These are phyloP conservation scores for Amylostereum chailletii DNA, from an alignment of 1,284 basidiomycete genomes.

Conservation along the genomic window DNA sequence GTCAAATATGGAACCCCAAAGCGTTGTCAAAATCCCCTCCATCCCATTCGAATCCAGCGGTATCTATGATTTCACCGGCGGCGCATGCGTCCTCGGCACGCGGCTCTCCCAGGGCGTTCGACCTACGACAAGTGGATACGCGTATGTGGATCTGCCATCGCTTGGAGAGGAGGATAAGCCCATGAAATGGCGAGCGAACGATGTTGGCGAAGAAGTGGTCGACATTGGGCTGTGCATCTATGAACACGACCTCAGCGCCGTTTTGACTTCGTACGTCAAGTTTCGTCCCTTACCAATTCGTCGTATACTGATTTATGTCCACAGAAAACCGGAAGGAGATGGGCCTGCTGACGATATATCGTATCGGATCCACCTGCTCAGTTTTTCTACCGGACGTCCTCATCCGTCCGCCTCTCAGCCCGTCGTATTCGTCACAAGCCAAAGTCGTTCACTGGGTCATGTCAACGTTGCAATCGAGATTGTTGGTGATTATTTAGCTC, in stretches of 20 bases:
- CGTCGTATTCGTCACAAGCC: constrained; percentile 21
- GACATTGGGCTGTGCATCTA: constrained; percentile 35
- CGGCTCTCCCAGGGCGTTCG: not conserved
- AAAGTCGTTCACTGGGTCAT: constrained; percentile 14
- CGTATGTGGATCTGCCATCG: constrained; percentile 11
- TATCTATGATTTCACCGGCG: constrained; percentile 13
- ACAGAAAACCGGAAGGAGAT: constrained; percentile 3
- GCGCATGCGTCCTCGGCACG: constrained; percentile 11
- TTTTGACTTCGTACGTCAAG: constrained; percentile 15
- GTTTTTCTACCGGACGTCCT: constrained; percentile 32
- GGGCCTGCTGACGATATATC: not conserved
- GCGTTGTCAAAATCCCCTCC: not conserved
- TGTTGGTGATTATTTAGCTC: constrained; percentile 37
- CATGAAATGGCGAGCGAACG: constrained; percentile 22
- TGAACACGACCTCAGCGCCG: constrained; percentile 36
- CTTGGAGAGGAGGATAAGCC: not conserved
- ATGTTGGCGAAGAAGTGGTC: constrained; percentile 11
- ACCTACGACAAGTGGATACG: constrained; percentile 7
- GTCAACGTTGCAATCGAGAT: constrained; percentile 35
- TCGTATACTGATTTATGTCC: not conserved
- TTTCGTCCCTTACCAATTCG: not conserved
- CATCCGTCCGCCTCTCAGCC: constrained; percentile 34
- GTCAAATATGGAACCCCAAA: constrained; percentile 3
- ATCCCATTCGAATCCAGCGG: constrained; percentile 9
- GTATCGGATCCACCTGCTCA: constrained; percentile 23